Base-by-base conservation (phyloP, 805 yeast species). In the Yarrowia sp. region DNA sequence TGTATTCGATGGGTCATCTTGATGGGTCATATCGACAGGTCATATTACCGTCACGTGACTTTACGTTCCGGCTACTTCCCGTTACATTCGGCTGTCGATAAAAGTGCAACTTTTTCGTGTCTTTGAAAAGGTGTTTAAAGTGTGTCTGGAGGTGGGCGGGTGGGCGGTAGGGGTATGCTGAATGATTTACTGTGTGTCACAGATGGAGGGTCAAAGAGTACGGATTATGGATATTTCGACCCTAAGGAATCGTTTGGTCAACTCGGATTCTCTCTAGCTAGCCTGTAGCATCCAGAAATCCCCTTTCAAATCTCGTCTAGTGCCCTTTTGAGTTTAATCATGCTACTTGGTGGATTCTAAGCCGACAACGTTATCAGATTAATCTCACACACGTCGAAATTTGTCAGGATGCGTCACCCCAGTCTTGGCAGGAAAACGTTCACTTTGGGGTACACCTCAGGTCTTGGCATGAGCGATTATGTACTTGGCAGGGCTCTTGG, bases 381-480 rank as follows among this genome's bases (percentile, higher is more conserved):
- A 33, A 48, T 48, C 53, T 48, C 31, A 8, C 17, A 15, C 22
- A 7, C 22, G n/a, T n/a, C 13, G 38, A 15, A 33, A 33, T 48
- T 48, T 33, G 53, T 48, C 53, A 48, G 53, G 7, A 15, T 48
- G 53, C 39, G 53, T 48, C 53, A 48, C n/a, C 3, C 6, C 11
- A 3, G 28, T 33, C 53, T 48, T 32, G 22, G 38, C 39, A 32
- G 32, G 3, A 14, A 14, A 1, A n/a, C 50, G 50, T n/a, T 28
- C 50, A 44, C 18, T 44, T 28, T 44, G 33, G 15, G 15, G 15
- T 15, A 5, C 35, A 11, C 14, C 50, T 8, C 50, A 38, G 42
- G n/a, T 7, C 53, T 48, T 48, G 53, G 39, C 53, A n/a, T 47
- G 51, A 48, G 53, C 38, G 53, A 48, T 48, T 32, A 48, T 48